Evolutionary conservation across 768 basidiomycete genomes (phyloP), one percentile per base, ranked within the genome.

Genomic region (Clavaria fumosa): DNA sequence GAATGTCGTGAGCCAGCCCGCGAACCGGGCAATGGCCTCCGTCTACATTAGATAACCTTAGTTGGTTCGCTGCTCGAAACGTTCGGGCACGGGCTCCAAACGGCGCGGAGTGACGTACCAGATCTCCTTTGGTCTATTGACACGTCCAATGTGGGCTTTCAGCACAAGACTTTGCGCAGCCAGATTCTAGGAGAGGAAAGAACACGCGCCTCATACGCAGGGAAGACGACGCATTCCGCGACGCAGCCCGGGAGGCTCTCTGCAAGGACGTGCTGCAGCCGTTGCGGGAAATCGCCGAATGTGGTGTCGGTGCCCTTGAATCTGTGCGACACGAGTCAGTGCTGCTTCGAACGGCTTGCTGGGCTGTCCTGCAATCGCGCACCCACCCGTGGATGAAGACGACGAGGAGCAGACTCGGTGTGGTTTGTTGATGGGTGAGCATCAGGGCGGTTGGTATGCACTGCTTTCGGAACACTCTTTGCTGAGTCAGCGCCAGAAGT

Each of bases 1-100:
- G 15, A 85, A 58, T n/a, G 74, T 80, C 1, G 85, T 81, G 30
- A 95, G 69, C 91, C 90, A 95, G 51, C 93, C 89, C 5, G 85
- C 74, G 54, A 95, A 91, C 5, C 73, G 72, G 21, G 78, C 70
- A 3, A 89, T 80, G 10, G 90, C 86, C 51, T 76, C 76, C 32
- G 66, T 70, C 86, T 90, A 39, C 18, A 45, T 43, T 21, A 31
- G 31, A 40, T 36, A 41, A 40, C 36, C 38, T 37, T 37, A 9
- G 14, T 44, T 34, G 14, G 35, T 31, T 23, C 38, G 18, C 14
- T 12, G 18, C 15, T 11, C 35, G 20, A 27, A 26, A 28, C 15
- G 9, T 28, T 35, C 31, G 39, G 34, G 23, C 23, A 35, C 28
- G 35, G 20, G 19, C n/a, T n/a, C n/a, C n/a, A n/a, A n/a, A n/a